phyloP scores from a whole-genome alignment of 306 rosid genomes.

The Glycine latifolia region DNA sequence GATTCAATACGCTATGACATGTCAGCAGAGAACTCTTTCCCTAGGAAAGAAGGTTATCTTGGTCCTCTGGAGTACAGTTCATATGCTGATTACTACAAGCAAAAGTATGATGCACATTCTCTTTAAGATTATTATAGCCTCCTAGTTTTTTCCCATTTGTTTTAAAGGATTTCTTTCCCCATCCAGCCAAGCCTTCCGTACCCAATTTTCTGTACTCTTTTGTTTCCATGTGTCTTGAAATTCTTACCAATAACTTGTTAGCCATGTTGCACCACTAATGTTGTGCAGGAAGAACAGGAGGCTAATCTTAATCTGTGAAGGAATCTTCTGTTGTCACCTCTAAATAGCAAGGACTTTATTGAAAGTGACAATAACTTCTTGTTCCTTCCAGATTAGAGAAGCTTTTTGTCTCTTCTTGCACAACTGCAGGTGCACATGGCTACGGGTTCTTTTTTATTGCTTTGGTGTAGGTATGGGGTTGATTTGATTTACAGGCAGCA shows the following conservation, averaged over 20 bases:
- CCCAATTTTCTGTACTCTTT: constrained; percentile 30
- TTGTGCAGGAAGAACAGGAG: constrained; percentile 72
- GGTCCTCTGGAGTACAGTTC: constrained; percentile 99
- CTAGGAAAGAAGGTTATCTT: constrained; percentile 97
- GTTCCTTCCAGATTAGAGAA: constrained; percentile 65
- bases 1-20: constrained; percentile 89
- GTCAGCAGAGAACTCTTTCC: constrained; percentile 96
- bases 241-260: constrained; percentile 48
- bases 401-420: constrained; percentile 81
- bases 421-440: constrained; percentile 74
- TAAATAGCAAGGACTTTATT: constrained; percentile 47
- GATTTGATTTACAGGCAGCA: constrained; percentile 84
- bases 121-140: constrained; percentile 39
- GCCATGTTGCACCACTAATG: constrained; percentile 60
- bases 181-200: constrained; percentile 33
- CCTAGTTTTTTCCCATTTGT: constrained; percentile 26
- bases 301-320: constrained; percentile 73
- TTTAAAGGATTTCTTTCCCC: constrained; percentile 23
- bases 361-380: constrained; percentile 52
- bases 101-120: constrained; percentile 72
- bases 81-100: constrained; percentile 98
- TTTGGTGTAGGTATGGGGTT: constrained; percentile 87
- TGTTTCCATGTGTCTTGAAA: neutral
- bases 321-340: constrained; percentile 56
- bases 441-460: constrained; percentile 51